These are phyloP conservation scores for Pseudogymnoascus sp. DNA, from an alignment of 2,329 filamentous ascomycete genomes.

Conservation along the genomic window DNA sequence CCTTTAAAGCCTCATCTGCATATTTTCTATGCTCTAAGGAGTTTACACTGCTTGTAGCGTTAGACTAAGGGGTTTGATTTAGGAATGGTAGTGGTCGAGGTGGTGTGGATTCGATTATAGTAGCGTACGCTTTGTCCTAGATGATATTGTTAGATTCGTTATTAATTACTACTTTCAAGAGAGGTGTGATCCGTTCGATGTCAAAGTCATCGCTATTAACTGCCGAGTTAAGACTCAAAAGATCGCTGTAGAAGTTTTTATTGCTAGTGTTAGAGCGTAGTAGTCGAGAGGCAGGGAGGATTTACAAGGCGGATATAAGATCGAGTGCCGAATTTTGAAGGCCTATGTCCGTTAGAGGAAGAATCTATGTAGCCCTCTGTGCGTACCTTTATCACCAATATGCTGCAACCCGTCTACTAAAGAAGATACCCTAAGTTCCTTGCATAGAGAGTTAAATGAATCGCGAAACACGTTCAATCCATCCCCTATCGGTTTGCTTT, in stretches of 20 bases:
- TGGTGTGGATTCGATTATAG: conserved; percentile 30
- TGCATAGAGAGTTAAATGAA: background rate
- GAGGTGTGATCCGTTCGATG: conserved; percentile 26
- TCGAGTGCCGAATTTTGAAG: conserved; percentile 20
- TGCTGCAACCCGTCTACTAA: background rate
- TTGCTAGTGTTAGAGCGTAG: conserved; percentile 15
- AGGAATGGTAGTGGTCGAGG: conserved; percentile 19
- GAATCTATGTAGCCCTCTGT: background rate
- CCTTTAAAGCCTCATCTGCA: conserved; percentile 27
- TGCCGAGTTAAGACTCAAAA: conserved; percentile 18
- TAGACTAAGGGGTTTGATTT: conserved; percentile 24
- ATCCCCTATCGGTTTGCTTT: background rate
- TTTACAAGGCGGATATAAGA: conserved; percentile 23
- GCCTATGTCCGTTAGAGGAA: conserved; percentile 15
- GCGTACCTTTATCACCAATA: background rate
- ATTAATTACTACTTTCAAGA: conserved; percentile 26
- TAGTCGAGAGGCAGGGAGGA: conserved; percentile 16
- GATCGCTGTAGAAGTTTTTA: conserved; percentile 16
- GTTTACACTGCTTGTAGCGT: conserved; percentile 16
- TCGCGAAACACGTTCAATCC: background rate
- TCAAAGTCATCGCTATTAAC: conserved; percentile 19
- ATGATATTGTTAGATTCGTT: conserved; percentile 26
- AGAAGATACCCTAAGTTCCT: background rate
- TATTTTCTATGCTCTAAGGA: conserved; percentile 12
- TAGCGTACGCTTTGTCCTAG: conserved; percentile 31